Evolutionary conservation across 2,329 filamentous ascomycete species (phyloP).

Genomic region (Fusarium piperis): DNA sequence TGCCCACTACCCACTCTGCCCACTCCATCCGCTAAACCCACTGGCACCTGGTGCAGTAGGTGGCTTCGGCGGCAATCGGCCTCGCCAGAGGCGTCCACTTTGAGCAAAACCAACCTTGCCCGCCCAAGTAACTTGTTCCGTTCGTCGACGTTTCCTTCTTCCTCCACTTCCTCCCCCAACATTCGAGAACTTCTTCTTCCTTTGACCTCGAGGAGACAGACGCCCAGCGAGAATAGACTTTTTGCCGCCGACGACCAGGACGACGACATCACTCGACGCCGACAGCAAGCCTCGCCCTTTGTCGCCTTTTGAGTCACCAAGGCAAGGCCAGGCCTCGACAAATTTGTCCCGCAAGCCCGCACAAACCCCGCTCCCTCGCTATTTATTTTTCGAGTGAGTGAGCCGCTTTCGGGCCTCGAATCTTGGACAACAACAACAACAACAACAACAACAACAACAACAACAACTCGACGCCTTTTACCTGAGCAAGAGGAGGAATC

Average conservation of each 20-base stretch:
- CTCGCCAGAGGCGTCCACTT: slow-evolving; percentile 38
- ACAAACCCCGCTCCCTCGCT: slow-evolving; percentile 40
- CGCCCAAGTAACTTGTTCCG: slow-evolving; percentile 6
- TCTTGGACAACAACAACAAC: slow-evolving; percentile 3
- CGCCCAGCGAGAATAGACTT: slow-evolving; percentile 7
- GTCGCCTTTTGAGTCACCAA: slow-evolving; percentile 16
- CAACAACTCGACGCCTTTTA: slow-evolving; percentile 6
- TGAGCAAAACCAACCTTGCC: slow-evolving; percentile 37
- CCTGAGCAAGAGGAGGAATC: slow-evolving; percentile 17
- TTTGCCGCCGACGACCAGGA: slow-evolving; percentile 8
- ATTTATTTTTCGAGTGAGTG: slow-evolving; percentile 11
- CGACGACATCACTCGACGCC: slow-evolving; percentile 17
- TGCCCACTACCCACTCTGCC: slow-evolving; percentile 35
- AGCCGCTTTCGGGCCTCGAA: slow-evolving; percentile 22
- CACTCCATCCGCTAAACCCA: slow-evolving; percentile 23
- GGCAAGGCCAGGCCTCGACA: slow-evolving; percentile 3
- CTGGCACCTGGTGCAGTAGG: slow-evolving; percentile 14
- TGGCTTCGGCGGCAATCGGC: slow-evolving; percentile 44
- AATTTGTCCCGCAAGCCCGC: slow-evolving; percentile 36
- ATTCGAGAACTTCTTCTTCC: slow-evolving; percentile 17
- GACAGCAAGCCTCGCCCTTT: slow-evolving; percentile 8
- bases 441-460: too few relatives aligned
- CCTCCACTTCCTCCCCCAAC: slow-evolving; percentile 40
- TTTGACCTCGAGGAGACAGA: slow-evolving; percentile 7
- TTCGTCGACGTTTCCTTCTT: slow-evolving; percentile 33